Conservation (phyloP, 257 asterid genomes). For the Solanum rostratum region DNA sequence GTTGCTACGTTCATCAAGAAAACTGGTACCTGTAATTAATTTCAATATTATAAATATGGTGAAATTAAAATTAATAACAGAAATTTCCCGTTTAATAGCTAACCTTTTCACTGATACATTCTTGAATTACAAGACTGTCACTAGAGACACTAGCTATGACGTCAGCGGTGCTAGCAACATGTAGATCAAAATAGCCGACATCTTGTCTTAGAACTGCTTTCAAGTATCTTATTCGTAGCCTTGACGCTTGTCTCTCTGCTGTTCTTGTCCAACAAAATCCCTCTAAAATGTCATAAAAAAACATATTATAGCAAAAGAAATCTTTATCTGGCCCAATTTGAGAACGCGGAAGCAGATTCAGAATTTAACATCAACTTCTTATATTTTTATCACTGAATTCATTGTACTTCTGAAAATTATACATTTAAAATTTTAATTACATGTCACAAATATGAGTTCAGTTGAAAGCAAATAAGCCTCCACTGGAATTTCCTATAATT, state of each 20-base stretch:
- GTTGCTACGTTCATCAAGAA: slow-evolving; percentile 57
- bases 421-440: too few relatives aligned
- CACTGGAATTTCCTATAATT: too few relatives aligned
- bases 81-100: neutral
- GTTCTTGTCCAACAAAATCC: slow-evolving; percentile 96
- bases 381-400: neutral
- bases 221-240: slow-evolving; percentile 49
- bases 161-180: slow-evolving; percentile 73
- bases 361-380: too few relatives aligned
- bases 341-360: too few relatives aligned
- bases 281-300: too few relatives aligned
- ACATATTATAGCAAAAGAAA: too few relatives aligned
- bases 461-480: too few relatives aligned
- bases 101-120: slow-evolving; percentile 84
- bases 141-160: slow-evolving; percentile 64
- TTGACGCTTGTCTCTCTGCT: slow-evolving; percentile 76
- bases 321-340: too few relatives aligned
- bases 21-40: slow-evolving; percentile 41
- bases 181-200: slow-evolving; percentile 78
- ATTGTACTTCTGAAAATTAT: neutral
- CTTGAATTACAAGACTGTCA: slow-evolving; percentile 75
- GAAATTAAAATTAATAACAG: neutral
- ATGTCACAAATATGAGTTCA: too few relatives aligned
- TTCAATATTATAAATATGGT: neutral
- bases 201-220: slow-evolving; percentile 90